Base-by-base conservation (phyloP, 805 yeast genomes). In the Cyberlindnera saturnus region DNA sequence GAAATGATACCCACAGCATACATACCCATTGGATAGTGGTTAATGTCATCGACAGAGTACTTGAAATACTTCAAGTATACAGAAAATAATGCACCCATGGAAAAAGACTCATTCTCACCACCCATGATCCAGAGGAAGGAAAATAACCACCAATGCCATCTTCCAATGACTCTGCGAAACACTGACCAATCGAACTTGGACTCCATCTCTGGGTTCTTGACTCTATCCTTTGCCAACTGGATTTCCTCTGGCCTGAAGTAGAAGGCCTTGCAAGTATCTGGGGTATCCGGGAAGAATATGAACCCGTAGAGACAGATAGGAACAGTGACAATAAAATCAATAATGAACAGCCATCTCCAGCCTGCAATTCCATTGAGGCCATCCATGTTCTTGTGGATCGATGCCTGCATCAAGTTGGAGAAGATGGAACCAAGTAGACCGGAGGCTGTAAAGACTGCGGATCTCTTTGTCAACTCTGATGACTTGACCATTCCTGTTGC, bases 261-360 rank as follows among this genome's bases (percentile, higher is more conserved):
- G 46, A 62, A 63, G 48, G 59, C 61, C 47, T 48, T 47, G 52
- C 77, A 69, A 19, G 70, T 57, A n/a, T 70, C 74, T 10, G 82
- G 82, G 3, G 69, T 64, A 53, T 79, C 83, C 11, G 86, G 86
- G 56, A 80, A 77, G 43, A 71, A 72, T 3, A 81, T 37, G 33
- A 75, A 66, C 1, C 86, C 85, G 48, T 73, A 77, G 4, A 78
- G 31, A 4, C 75, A 73, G 42, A 80, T 73, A 2, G 83, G 83
- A 3, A 79, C 53, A 0, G 85, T 78, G 36, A 79, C 67, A 29
- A 75, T 52, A 48, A 77, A 79, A 59, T 80, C 84, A 48, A 80
- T 75, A 36, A 81, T 74, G 54, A 78, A 81, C n/a, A 79, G 57
- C 85, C 85, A 79, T 58, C 81, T 69, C 84, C 84, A 79, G 7